Base-by-base conservation (phyloP, 208 protist genomes). In the Leishmania aethiopica region DNA sequence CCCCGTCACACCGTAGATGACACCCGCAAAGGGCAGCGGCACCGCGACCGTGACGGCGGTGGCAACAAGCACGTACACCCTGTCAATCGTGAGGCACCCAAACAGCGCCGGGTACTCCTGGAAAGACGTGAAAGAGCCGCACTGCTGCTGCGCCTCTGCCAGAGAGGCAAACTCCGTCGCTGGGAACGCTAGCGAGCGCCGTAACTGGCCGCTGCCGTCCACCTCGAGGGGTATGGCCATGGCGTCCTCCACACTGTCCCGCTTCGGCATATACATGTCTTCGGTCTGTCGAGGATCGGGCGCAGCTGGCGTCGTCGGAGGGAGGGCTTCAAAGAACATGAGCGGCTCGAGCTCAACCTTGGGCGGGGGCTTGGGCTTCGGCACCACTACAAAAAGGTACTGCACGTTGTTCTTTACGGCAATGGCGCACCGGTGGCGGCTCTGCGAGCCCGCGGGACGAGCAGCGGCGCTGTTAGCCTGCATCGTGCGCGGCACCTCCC, bases 31-130 rank as follows among this genome's bases (percentile, higher is more conserved):
- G 25, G 95, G 95, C 70, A 97, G 77, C 0, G 45, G 10, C 5
- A 85, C 90, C 35, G 77, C 91, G 7, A 77, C 57, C 17, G 88
- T 76, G 40, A 93, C 86, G 47, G 77, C 67, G 2, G 86, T 83
- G 11, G 95, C 95, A 37, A 97, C 93, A 8, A 97, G 87, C 69
- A 97, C 87, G 80, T 97, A 97, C 66, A 94, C 70, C 80, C 79
- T 88, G 71, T 97, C 95, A 25, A 97, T 80, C 47, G 89, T 78
- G 32, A 96, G 79, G 57, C 86, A 90, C 35, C 95, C 95, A 83
- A 97, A 96, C 10, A 96, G 70, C 1, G 95, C 90, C 35, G 84
- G 82, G 77, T 90, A 97, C 81, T 95, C 90, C 1, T 86, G 19
- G 55, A 91, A 82, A 22, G 62, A 84, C n/a, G 91, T 79, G 78